These are phyloP conservation scores for Dentipellis sp. DNA, from an alignment of 768 basidiomycete genomes.

Conservation along the genomic window DNA sequence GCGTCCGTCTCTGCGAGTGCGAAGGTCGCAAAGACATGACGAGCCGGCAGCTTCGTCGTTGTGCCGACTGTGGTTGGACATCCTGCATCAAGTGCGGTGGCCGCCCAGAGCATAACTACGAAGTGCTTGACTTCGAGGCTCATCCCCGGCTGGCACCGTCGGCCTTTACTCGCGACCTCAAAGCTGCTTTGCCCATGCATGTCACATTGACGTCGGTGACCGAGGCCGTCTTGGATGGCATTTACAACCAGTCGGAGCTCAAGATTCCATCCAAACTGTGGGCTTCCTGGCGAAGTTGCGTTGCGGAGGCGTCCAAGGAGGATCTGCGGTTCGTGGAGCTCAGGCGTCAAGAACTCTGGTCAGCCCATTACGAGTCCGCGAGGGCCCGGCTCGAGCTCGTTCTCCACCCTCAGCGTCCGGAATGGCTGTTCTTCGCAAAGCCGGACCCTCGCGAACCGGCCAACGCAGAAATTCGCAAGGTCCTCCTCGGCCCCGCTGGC, in stretches of 20 bases:
- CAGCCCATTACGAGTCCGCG: constrained; percentile 65
- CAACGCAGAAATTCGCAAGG: constrained; percentile 68
- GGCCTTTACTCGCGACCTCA: constrained; percentile 68
- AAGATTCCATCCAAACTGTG: constrained; percentile 49
- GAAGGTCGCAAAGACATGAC: constrained; percentile 82
- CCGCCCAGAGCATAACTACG: constrained; percentile 79
- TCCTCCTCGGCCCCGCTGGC: constrained; percentile 70
- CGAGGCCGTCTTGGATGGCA: constrained; percentile 38
- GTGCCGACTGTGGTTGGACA: constrained; percentile 67
- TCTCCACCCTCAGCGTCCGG: constrained; percentile 66
- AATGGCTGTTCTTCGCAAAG: constrained; percentile 80
- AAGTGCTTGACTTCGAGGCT: constrained; percentile 38
- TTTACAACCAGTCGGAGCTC: constrained; percentile 31
- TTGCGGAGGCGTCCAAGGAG: constrained; percentile 43
- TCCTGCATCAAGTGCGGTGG: constrained; percentile 85
- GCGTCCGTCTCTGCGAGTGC: constrained; percentile 79
- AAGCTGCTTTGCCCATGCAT: constrained; percentile 82
- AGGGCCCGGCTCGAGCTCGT: constrained; percentile 65
- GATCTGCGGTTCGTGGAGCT: constrained; percentile 79
- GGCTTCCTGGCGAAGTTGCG: constrained; percentile 61
- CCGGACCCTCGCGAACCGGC: constrained; percentile 61
- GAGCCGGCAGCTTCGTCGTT: constrained; percentile 52
- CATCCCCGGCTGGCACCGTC: constrained; percentile 61
- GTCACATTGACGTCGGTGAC: constrained; percentile 48
- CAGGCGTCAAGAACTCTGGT: constrained; percentile 87